Percentiles rank a stretch among this genome's conserved stretches.
Evolutionary conservation across 331 rosid species (phyloP).

Genomic region (Quercus tomentella): DNA sequence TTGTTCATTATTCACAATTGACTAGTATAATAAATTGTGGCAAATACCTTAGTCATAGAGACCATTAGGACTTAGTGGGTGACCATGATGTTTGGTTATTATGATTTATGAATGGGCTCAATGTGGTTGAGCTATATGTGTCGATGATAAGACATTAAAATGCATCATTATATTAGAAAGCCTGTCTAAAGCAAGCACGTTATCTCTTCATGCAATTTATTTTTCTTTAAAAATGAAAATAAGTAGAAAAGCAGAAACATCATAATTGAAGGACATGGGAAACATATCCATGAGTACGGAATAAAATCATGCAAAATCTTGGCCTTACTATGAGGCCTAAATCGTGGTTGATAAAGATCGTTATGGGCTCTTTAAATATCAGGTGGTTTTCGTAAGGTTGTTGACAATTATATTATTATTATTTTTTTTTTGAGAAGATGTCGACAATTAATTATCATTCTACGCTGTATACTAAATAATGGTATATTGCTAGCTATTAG

Average conservation of each 20-base stretch:
- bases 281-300: not conserved
- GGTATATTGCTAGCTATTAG: not conserved
- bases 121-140: no score
- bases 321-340: constrained; percentile 4
- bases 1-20: no score
- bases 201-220: constrained; percentile 11
- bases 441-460: constrained; percentile 2
- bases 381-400: not conserved
- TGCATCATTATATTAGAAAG: constrained; percentile 1
- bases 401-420: not conserved
- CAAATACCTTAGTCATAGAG: not conserved
- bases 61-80: not conserved
- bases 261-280: constrained; percentile 28
- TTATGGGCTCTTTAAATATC: constrained; percentile 34
- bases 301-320: constrained; percentile 6
- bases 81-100: no score
- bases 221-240: not conserved
- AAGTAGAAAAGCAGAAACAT: constrained; percentile 5
- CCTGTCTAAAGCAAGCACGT: not conserved
- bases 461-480: not conserved
- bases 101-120: no score
- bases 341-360: constrained; percentile 7
- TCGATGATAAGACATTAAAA: constrained; percentile 6
- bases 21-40: no score
- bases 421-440: no score